phyloP scores from a whole-genome alignment of 345 rosid species.

The Hibiscus trionum region DNA sequence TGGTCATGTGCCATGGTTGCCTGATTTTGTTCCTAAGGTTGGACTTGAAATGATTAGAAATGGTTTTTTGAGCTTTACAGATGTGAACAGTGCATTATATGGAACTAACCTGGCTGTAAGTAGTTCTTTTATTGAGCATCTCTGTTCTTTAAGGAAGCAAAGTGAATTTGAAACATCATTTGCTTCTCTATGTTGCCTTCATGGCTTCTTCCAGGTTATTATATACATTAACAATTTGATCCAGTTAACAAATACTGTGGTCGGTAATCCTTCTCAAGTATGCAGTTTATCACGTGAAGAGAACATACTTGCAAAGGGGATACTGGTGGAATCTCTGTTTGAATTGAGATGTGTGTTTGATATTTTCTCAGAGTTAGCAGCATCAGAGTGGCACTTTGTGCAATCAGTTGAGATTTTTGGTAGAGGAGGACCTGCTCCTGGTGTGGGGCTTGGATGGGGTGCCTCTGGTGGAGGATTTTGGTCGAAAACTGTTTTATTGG shows the following conservation, averaged over 20 bases:
- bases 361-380: constrained; percentile 37
- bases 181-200: constrained; percentile 67
- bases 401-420: constrained; percentile 71
- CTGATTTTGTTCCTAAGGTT: constrained; percentile 80
- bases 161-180: constrained; percentile 44
- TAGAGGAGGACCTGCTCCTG: constrained; percentile 93
- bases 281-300: constrained; percentile 41
- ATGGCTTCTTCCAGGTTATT: constrained; percentile 43
- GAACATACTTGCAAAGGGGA: constrained; percentile 53
- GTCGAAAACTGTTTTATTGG: constrained; percentile 55
- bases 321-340: constrained; percentile 40
- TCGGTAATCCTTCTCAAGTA: constrained; percentile 23
- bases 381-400: constrained; percentile 49
- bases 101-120: constrained; percentile 27
- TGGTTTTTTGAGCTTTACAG: constrained; percentile 42
- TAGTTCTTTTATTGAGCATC: constrained; percentile 41
- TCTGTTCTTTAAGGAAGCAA: constrained; percentile 50
- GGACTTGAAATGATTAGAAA: constrained; percentile 64
- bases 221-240: constrained; percentile 49
- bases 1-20: constrained; percentile 54
- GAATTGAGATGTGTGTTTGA: constrained; percentile 41
- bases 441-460: constrained; percentile 92
- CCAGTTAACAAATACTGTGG: constrained; percentile 40
- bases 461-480: constrained; percentile 85
- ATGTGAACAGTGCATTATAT: constrained; percentile 15